Evolutionary conservation across 768 basidiomycete genomes (phyloP), one percentile per base, ranked within the genome.

Genomic region (Boletus fagicola): DNA sequence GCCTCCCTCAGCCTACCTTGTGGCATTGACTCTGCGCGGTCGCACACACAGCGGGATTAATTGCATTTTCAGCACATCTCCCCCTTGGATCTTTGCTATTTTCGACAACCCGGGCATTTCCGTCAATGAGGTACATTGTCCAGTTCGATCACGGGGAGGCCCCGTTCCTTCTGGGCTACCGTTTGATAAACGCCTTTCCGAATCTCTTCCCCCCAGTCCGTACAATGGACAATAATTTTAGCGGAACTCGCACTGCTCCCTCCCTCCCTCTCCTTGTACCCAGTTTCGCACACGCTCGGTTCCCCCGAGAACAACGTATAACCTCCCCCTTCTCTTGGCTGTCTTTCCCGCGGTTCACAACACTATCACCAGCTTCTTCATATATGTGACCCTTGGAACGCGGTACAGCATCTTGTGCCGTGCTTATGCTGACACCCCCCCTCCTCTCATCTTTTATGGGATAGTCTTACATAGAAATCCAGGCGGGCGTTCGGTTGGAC

Each of bases 41-140:
- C 69, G 58, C 71, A 71, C 69, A 66, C 58, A 59, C 69, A 62
- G 72, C 68, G 67, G 72, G 67, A 64, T 64, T 72, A 71, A 60
- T 58, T 35, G 50, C 44, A 16, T 57, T 53, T 62, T 65, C 74
- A 72, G 74, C 76, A 74, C 73, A 70, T 78, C 80, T 78, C 74
- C 77, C 53, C 75, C 68, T 70, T 77, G 73, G 74, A 77, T 79
- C 68, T 68, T 61, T 72, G 68, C 73, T 72, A 64, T 71, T 68
- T 69, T 62, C 63, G 54, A 64, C n/a, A 40, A 28, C 26, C 63
- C 73, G 72, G 64, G 40, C 42, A 57, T 62, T 70, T 38, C 73
- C 73, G 72, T 57, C 52, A 61, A 42, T 60, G 67, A 72, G 72
- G 72, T 72, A 71, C 70, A 67, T 72, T 65, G 72, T 60, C 49